Conservation (phyloP, 352 stramenopile genomes). For the Phytopythium litorale region DNA sequence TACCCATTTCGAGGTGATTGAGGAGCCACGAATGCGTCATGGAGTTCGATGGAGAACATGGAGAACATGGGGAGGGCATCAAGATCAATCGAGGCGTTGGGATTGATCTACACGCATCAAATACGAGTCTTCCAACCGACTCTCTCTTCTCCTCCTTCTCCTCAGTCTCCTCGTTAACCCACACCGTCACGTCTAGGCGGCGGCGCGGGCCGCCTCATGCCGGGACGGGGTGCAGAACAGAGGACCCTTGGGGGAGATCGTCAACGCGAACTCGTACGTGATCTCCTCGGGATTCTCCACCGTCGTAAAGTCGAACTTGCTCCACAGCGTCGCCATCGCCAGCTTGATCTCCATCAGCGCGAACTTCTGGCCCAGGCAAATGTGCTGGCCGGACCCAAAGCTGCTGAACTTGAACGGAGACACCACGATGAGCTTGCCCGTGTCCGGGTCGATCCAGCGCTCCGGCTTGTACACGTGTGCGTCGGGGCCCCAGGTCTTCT, state of each 20-base stretch:
- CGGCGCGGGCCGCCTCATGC: neutral
- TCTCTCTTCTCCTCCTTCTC: neutral
- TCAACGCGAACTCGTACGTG: slow-evolving; percentile 49
- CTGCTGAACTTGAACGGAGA: slow-evolving; percentile 12
- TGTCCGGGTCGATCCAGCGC: slow-evolving; percentile 45
- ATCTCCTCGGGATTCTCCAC: slow-evolving; percentile 37
- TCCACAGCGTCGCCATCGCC: slow-evolving; percentile 39
- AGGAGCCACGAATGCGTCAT: no score
- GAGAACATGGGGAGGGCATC: no score
- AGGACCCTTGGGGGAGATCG: slow-evolving; percentile 30
- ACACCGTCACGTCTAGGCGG: neutral
- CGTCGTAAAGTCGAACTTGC: slow-evolving; percentile 43
- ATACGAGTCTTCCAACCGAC: neutral
- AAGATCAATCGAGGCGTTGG: no score
- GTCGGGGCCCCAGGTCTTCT: slow-evolving; percentile 44
- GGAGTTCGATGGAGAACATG: no score
- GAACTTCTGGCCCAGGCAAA: slow-evolving; percentile 3
- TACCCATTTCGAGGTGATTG: no score
- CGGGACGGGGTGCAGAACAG: slow-evolving; percentile 12
- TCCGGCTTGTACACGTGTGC: slow-evolving; percentile 53
- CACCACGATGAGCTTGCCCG: slow-evolving; percentile 24
- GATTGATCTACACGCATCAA: neutral
- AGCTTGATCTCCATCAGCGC: slow-evolving; percentile 43
- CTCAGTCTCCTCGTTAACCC: neutral
- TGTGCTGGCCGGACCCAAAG: slow-evolving; percentile 50